phyloP scores from a whole-genome alignment of 169 alveolate genomes.

The Plasmodium chabaudi region DNA sequence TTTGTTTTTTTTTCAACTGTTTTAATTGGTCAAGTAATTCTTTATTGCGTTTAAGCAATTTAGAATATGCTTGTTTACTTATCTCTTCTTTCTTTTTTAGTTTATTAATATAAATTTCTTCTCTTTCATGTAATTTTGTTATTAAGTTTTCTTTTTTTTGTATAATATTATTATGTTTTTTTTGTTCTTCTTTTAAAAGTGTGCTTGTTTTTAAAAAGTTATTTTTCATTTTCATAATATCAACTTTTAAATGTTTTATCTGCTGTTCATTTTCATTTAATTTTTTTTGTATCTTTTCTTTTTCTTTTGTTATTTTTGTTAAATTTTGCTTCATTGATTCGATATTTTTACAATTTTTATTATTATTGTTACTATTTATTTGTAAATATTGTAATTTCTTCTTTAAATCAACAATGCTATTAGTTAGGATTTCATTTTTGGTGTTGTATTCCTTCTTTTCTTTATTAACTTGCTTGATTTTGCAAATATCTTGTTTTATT shows the following conservation, averaged over 20 bases:
- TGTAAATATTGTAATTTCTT: conserved; percentile 39
- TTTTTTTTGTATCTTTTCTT: conserved; percentile 53
- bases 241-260: conserved; percentile 64
- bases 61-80: conserved; percentile 67
- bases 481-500: conserved; percentile 38
- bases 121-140: conserved; percentile 50
- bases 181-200: conserved; percentile 46
- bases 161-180: conserved; percentile 45
- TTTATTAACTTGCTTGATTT: conserved; percentile 34
- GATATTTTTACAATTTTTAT: conserved; percentile 37
- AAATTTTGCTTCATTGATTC: conserved; percentile 44
- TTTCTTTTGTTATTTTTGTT: conserved; percentile 49
- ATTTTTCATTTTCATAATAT: conserved; percentile 45
- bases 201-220: conserved; percentile 62
- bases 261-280: conserved; percentile 56
- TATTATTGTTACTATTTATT: conserved; percentile 33
- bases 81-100: conserved; percentile 63
- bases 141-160: conserved; percentile 61
- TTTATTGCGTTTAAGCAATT: conserved; percentile 45
- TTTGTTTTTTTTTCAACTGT: conserved; percentile 27
- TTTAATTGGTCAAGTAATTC: conserved; percentile 54
- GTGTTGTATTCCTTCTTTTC: conserved; percentile 61
- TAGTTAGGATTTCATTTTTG: conserved; percentile 45
- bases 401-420: conserved; percentile 27
- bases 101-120: conserved; percentile 52